Conservation (phyloP, 2,329 filamentous ascomycete species). For the Penicillium capsulatum region DNA sequence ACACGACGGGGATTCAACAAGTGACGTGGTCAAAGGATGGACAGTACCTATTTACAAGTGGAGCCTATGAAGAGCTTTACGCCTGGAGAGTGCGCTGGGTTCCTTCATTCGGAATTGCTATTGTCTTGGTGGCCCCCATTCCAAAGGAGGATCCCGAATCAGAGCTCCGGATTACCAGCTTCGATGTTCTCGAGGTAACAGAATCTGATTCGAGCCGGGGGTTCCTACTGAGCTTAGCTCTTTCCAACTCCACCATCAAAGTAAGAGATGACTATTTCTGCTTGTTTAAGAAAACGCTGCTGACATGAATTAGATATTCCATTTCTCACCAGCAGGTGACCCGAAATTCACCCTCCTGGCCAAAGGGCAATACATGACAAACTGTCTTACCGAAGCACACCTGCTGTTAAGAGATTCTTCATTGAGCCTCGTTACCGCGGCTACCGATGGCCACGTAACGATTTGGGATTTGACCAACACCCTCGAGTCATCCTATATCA, state of each 20-base stretch:
- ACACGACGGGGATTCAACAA: conserved; percentile 78
- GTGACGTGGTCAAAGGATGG: conserved; percentile 67
- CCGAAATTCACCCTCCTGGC: conserved; percentile 45
- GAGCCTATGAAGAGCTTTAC: conserved; percentile 82
- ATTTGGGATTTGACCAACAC: conserved; percentile 51
- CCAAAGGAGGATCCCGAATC: conserved; percentile 47
- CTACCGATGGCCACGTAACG: conserved; percentile 75
- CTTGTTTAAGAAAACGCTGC: background rate
- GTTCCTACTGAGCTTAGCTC: conserved; percentile 65
- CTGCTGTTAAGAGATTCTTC: conserved; percentile 45
- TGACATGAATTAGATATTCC: conserved; percentile 43
- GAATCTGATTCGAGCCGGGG: conserved; percentile 20
- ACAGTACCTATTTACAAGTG: conserved; percentile 75
- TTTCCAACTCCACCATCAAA: conserved; percentile 79
- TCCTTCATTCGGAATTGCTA: conserved; percentile 51
- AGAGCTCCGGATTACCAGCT: conserved; percentile 78
- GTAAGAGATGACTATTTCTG: conserved; percentile 30
- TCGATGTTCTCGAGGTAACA: conserved; percentile 54
- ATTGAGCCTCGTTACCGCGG: conserved; percentile 54
- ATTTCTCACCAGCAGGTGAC: conserved; percentile 29
- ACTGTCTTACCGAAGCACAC: conserved; percentile 66
- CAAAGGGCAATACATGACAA: conserved; percentile 61
- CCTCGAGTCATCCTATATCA: conserved; percentile 28
- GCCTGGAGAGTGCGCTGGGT: conserved; percentile 67
- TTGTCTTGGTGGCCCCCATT: conserved; percentile 51